Base-by-base conservation (phyloP, 75 land plant species). In the Azolla pinnata region DNA sequence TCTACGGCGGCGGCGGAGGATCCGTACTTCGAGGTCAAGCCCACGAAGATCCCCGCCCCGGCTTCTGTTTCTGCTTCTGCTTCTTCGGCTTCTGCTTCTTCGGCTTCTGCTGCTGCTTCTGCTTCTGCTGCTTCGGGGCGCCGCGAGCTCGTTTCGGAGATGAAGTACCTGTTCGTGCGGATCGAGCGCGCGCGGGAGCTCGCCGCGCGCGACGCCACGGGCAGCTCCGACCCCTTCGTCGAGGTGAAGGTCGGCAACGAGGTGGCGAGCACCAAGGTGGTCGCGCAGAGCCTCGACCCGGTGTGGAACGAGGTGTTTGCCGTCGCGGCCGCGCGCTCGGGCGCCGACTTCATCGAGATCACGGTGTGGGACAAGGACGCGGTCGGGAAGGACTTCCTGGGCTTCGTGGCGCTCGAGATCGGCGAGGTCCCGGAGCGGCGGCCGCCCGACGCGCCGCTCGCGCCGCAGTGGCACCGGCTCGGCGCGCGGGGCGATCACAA, bases 131-230 rank as follows among this genome's bases (percentile, higher is more conserved):
- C 74, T 79, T 50, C 70, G 67, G 51, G 33, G 14, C 35, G 53
- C 33, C 55, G 71, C 54, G 97, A 87, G 48, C 73, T 91, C 20
- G 97, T 91, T 29, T 88, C 84, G 77, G 71, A 66, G 69, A 84
- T 91, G 97, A 30, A 68, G 18, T 82, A 69, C 60, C 75, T 91
- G 38, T 91, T 67, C 54, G 85, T 91, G 21, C 60, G 64, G 21
- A 88, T 91, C 25, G 97, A 77, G n/a, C 79, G 76, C 52, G 92
- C 92, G 1, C 60, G 71, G 31, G 73, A 70, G 28, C 81, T 91
- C n/a, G 78, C 83, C 1, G 74, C 69, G 8, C 86, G 70, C 76
- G 87, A 86, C 56, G n/a, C 80, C 33, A 60, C 79, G 4, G 92
- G 88, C 9, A 68, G 74, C 57, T 59, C 83, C 21, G 83, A 83